Evolutionary conservation across 495 filamentous ascomycete species (phyloP).

Genomic region (Bacidia gigantensis): DNA sequence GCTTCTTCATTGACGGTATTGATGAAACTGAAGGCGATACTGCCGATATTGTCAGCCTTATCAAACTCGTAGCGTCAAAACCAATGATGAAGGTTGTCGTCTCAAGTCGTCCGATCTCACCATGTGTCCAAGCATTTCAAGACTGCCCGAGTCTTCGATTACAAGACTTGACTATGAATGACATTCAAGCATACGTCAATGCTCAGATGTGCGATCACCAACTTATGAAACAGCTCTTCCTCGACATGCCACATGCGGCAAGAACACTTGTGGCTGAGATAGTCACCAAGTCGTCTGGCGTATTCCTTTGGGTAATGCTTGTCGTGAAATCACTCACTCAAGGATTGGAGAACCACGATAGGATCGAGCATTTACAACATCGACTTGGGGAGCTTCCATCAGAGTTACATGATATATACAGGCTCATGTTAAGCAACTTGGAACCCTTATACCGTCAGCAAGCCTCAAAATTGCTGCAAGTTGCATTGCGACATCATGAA

Average conservation of each 20-base stretch:
- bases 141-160: not conserved
- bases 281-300: not conserved
- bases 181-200: constrained; percentile 6
- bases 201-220: not conserved
- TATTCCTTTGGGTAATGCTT: not conserved
- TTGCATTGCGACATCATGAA: not conserved
- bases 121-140: constrained; percentile 28
- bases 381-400: not conserved
- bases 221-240: not conserved
- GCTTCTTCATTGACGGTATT: constrained; percentile 37
- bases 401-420: constrained; percentile 6
- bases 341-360: not conserved
- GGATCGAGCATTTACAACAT: not conserved
- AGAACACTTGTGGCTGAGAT: not conserved
- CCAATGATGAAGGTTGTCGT: constrained; percentile 33
- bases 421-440: not conserved
- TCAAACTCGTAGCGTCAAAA: constrained; percentile 10
- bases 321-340: not conserved
- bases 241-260: not conserved
- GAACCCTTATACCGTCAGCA: not conserved
- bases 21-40: constrained; percentile 25
- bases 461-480: not conserved
- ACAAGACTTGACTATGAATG: constrained; percentile 2
- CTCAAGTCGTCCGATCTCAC: constrained; percentile 35
- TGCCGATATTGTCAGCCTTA: not conserved